These are phyloP conservation scores for Sequoiadendron giganteum DNA, from an alignment of 75 land plant species.

Conservation along the genomic window DNA sequence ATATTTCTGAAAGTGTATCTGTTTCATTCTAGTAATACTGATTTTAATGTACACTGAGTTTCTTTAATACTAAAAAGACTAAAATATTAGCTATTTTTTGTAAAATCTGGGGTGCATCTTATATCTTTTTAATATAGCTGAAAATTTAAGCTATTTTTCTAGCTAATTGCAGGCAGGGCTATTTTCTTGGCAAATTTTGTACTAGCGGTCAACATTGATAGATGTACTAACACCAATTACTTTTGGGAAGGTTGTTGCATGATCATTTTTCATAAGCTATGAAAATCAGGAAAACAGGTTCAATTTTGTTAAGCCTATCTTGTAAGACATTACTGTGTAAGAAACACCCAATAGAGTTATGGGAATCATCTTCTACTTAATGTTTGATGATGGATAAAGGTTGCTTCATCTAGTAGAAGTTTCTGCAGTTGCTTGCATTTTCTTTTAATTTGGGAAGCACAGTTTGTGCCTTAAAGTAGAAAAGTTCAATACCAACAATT, in stretches of 20 bases:
- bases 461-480: neutral
- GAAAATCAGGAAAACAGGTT: neutral
- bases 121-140: neutral
- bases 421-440: neutral
- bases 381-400: neutral
- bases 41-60: neutral
- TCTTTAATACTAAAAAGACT: neutral
- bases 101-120: neutral
- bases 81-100: neutral
- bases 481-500: neutral
- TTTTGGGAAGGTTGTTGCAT: neutral
- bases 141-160: too few relatives aligned
- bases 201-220: neutral
- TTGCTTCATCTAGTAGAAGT: neutral
- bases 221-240: neutral
- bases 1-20: neutral
- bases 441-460: neutral
- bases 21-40: neutral
- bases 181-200: neutral
- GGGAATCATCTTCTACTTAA: neutral
- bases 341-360: neutral
- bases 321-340: neutral
- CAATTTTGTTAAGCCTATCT: neutral
- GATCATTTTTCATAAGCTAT: neutral
- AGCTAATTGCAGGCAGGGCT: neutral